Evolutionary conservation across 2,329 filamentous ascomycete species (phyloP), one percentile per base, ranked within the genome.

Genomic region (Penicillium sp.): DNA sequence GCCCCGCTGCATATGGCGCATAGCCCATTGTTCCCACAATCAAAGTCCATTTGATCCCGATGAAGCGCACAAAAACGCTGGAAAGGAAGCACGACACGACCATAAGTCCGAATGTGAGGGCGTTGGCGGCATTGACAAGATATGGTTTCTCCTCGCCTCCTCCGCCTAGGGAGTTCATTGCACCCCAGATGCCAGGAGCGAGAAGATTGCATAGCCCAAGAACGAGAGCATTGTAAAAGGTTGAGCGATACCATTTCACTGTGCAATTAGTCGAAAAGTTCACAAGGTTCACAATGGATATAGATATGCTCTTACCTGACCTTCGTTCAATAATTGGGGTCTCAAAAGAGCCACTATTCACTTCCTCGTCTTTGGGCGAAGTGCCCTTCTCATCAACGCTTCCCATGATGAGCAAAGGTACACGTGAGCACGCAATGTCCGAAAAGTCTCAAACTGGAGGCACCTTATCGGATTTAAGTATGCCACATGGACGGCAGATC

Each of bases 1-100:
- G 71, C 0, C 85, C 87, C 0, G 87, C 87, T 0, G 86, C 85
- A 56, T 81, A 90, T 0, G 85, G 86, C 2, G 86, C 84, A 58
- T 87, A 90, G 0, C 87, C 87, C 39, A 88, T 71, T 1, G 87
- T 89, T 43, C 88, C 87, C 38, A 89, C 76, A n/a, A 89, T 81
- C 13, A 91, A 70, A 0, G 86, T 81, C 44, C 82, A 82, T 61
- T 88, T 88, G 55, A 91, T 87, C 0, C 88, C 88, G 36, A 90
- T 81, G 40, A 82, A 83, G 27, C 80, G 80, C 0, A 89, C 85
- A 6, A 90, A 69, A 0, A 81, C 76, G 46, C 83, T 85, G 0
- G 81, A 82, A 43, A 89, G 81, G 63, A 80, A 84, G 63, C 87
- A 89, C 0, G 84, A 87, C 0, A 90, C 63, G 0, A 89, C 83